Base-by-base conservation (phyloP, 2,329 filamentous ascomycete genomes). In the Phialocephala sp. region DNA sequence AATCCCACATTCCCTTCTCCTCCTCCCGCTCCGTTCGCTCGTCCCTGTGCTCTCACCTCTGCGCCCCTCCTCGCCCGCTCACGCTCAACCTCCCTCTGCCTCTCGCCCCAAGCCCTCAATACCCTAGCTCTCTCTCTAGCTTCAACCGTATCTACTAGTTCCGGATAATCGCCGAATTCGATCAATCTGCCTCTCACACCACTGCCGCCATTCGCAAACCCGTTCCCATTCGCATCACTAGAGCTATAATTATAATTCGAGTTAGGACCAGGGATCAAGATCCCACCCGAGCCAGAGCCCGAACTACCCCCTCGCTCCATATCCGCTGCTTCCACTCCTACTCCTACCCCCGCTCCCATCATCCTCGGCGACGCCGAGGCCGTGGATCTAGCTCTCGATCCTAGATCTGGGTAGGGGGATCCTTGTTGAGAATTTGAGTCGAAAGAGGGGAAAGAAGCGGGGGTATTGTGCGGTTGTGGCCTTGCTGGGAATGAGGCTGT, bases 101-200 rank as follows among this genome's bases (percentile, higher is more conserved):
- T 64, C 50, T 65, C 66, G 37, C 62, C 62, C 68, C 59, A 66
- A 54, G 43, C 63, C 54, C 66, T 66, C 54, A 66, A 52, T n/a
- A 70, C 69, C 22, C 68, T 45, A 22, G 67, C 67, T 47, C 66
- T 62, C 36, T 68, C 67, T 47, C 65, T 64, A 22, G 65, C 67
- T n/a, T 59, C 41, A 8, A 59, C 35, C 59, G 59, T 37, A 65
- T 59, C 66, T 58, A 72, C 69, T 22, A 52, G 32, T n/a, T 74
- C 72, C 11, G 70, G 68, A 39, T 68, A 69, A 59, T 71, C 71
- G 1, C 72, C 72, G 66, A 75, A 75, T 14, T 66, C 68, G 60
- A 74, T 69, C 9, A 74, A 37, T 32, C 62, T 60, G 0, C 64
- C 66, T 15, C 71, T 54, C 12, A 36, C 64, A 12, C 70, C 71